phyloP scores from a whole-genome alignment of 495 filamentous ascomycete species.

The Aspergillus carlsbadensis region DNA sequence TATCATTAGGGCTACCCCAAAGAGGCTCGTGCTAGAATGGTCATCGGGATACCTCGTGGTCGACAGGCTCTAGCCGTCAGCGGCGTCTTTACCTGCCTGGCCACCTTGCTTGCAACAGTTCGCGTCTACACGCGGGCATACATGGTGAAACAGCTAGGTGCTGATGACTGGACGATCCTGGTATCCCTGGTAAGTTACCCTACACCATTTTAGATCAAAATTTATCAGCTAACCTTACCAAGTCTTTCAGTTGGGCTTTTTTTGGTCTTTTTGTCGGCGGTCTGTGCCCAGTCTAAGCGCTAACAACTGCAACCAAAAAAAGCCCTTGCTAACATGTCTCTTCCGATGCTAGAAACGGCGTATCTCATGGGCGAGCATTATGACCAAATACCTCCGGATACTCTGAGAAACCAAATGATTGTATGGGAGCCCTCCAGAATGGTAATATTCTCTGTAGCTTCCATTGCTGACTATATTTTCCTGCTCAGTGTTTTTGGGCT shows the following conservation, averaged over 20 bases:
- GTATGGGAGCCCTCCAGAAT: conserved; percentile 12
- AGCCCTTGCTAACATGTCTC: conserved; percentile 12
- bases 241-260: conserved; percentile 39
- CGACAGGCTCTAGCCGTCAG: conserved; percentile 30
- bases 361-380: conserved; percentile 41
- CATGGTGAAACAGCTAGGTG: conserved; percentile 57
- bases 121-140: conserved; percentile 54
- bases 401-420: conserved; percentile 32
- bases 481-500: conserved; percentile 35
- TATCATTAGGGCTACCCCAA: neutral
- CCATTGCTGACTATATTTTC: neutral
- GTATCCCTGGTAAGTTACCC: conserved; percentile 26
- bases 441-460: too few relatives aligned
- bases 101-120: conserved; percentile 27
- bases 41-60: conserved; percentile 28
- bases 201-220: too few relatives aligned
- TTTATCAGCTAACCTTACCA: neutral
- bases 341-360: conserved; percentile 24
- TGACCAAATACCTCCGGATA: conserved; percentile 19
- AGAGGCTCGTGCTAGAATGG: conserved; percentile 22
- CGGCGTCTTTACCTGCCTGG: conserved; percentile 32
- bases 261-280: conserved; percentile 35
- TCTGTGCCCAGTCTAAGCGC: conserved; percentile 10
- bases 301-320: neutral
- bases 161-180: conserved; percentile 45